These are phyloP conservation scores for Rosa rugosa DNA, from an alignment of 306 rosid species.

Conservation along the genomic window DNA sequence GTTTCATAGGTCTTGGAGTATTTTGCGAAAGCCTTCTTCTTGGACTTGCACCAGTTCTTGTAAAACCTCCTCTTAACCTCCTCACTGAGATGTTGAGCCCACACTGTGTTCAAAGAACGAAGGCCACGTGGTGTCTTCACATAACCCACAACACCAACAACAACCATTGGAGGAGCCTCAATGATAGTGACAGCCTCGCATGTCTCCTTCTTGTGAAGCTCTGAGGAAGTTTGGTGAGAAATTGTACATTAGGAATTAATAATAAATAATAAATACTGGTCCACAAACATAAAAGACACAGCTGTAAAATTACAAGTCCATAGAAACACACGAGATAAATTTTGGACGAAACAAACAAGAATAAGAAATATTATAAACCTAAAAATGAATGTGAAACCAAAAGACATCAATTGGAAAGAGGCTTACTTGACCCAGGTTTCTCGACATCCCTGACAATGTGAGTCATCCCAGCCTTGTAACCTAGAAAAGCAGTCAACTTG, in stretches of 20 bases:
- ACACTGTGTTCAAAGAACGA: conserved; percentile 66
- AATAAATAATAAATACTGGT: no score
- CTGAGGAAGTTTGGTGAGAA: conserved; percentile 20
- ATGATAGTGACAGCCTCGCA: conserved; percentile 81
- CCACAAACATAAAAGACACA: no score
- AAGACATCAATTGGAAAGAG: background rate
- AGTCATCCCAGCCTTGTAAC: conserved; percentile 93
- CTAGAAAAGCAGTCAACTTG: conserved; percentile 69
- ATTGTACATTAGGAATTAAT: no score
- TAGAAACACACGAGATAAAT: no score
- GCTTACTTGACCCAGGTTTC: conserved; percentile 80
- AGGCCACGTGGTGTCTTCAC: conserved; percentile 85
- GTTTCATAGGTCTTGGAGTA: conserved; percentile 69
- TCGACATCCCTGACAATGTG: conserved; percentile 88
- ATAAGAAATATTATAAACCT: no score
- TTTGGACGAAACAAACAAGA: no score
- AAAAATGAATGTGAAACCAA: no score
- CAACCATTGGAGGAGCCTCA: conserved; percentile 81
- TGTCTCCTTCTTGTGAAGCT: conserved; percentile 88
- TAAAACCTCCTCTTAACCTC: conserved; percentile 77
- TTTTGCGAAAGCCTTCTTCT: conserved; percentile 82
- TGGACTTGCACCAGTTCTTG: conserved; percentile 89
- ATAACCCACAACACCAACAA: conserved; percentile 87
- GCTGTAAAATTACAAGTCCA: no score
- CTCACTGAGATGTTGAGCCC: conserved; percentile 89